Evolutionary conservation across 2,329 filamentous ascomycete species (phyloP), one percentile per base, ranked within the genome.

Genomic region (Magnaporthales sp.): DNA sequence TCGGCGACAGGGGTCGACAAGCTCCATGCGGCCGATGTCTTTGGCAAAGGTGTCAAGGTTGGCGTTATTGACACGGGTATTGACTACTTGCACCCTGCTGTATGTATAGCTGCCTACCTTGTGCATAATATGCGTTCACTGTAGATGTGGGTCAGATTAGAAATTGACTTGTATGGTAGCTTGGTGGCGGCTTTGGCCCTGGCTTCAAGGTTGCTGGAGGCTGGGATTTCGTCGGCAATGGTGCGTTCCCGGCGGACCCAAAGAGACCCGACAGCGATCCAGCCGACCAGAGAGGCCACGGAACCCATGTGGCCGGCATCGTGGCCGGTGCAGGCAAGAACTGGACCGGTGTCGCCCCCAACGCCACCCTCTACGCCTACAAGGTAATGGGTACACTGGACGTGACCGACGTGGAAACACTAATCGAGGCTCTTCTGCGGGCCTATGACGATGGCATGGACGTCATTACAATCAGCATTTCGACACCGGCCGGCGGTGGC

Each of bases 261-360:
- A 66, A 65, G 38, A 60, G 19, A 0, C 72, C 71, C 0, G 72
- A 73, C 7, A 67, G 26, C 22, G 72, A 74, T 26, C 72, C 72
- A 1, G 51, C 69, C 2, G 71, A 73, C 38, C 62, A 66, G 4
- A 54, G 68, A 4, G 71, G 70, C 4, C 71, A 73, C n/a, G 73
- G 72, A 10, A 73, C 70, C 4, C 72, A 73, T 30, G 70, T 73
- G 11, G 69, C 72, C 1, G 72, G 73, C 15, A 73, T 74, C n/a
- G 68, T 73, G 27, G 72, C 70, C 22, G 72, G 73, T 51, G 38
- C 6, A 51, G 38, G 38, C 26, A 26, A 61, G 9, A 13, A 13
- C 7, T 61, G 24, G 24, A 61, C 58, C 58, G 58, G 58, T 8
- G 58, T 61, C 15, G 58, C 24, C 58, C 58, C 58, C 24, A 61